Evolutionary conservation across 1,139 yeast species (phyloP).

Genomic region (Schizosaccharomyces versatilis): DNA sequence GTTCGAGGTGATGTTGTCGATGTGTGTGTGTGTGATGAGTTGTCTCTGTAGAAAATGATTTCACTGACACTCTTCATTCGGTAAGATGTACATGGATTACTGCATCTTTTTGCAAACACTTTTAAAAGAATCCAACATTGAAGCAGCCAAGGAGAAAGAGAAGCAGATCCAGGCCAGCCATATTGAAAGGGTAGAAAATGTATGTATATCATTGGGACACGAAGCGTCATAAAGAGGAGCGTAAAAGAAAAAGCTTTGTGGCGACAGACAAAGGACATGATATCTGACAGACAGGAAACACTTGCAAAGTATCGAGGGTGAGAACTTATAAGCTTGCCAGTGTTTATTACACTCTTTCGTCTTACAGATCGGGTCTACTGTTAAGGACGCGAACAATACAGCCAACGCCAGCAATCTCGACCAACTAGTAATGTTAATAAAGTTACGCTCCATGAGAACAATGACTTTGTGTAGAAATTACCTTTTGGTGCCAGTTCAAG

Average conservation of each 20-base stretch:
- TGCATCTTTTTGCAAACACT: slow-evolving; percentile 1
- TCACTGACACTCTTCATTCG: background rate
- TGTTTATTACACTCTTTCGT: too few relatives aligned
- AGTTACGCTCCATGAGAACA: background rate
- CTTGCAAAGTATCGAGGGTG: background rate
- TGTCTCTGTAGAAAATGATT: background rate
- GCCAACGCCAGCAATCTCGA: slow-evolving; percentile 67
- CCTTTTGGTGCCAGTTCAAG: slow-evolving; percentile 77
- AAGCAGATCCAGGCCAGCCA: background rate
- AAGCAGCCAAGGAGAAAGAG: background rate
- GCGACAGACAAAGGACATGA: background rate
- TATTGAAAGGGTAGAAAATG: background rate
- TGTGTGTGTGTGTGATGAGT: background rate
- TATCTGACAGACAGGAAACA: background rate
- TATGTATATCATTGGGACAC: background rate
- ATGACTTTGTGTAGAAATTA: background rate
- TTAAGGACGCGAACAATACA: slow-evolving; percentile 40
- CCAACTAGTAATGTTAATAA: slow-evolving; percentile 21
- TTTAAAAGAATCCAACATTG: slow-evolving; percentile 1
- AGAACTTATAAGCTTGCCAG: background rate
- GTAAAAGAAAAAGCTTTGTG: background rate
- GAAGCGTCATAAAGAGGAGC: background rate
- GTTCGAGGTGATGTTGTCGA: background rate
- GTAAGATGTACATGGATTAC: background rate
- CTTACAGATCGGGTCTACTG: background rate